Conservation (phyloP, 345 rosid genomes). For the Salix purpurea region DNA sequence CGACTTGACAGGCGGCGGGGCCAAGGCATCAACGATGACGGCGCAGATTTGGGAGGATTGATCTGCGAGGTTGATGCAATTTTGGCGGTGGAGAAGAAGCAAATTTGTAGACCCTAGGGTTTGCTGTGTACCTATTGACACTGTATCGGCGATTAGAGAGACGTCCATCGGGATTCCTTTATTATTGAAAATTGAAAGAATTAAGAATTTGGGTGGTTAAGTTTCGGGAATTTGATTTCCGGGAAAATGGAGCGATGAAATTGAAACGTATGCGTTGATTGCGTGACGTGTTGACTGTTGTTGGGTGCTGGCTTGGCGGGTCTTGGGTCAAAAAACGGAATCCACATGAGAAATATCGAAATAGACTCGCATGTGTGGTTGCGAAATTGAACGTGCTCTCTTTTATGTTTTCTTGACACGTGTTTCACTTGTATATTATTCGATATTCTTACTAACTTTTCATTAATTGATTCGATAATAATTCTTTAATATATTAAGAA, state of each 20-base stretch:
- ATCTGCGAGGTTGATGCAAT: constrained; percentile 33
- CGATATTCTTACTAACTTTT: no score
- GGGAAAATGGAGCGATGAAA: background rate
- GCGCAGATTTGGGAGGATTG: constrained; percentile 32
- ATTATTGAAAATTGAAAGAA: background rate
- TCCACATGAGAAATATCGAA: background rate
- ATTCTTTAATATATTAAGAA: no score
- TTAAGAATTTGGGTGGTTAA: background rate
- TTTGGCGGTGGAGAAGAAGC: constrained; percentile 30
- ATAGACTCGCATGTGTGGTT: background rate
- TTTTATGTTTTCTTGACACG: no score
- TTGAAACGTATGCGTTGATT: background rate
- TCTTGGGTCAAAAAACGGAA: background rate
- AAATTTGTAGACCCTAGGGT: constrained; percentile 52
- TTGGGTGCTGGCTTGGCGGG: background rate
- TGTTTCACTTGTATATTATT: no score
- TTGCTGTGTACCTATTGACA: constrained; percentile 38
- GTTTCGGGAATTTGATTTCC: constrained; percentile 8
- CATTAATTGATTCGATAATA: no score
- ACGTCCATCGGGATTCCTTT: constrained; percentile 42
- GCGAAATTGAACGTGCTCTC: no score
- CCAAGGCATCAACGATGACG: constrained; percentile 38
- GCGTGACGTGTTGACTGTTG: constrained; percentile 8
- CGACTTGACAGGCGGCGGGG: constrained; percentile 48
- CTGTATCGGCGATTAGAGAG: constrained; percentile 45